These are phyloP conservation scores for Apiospora malaysiana DNA, from an alignment of 2,329 filamentous ascomycete genomes.

Conservation along the genomic window DNA sequence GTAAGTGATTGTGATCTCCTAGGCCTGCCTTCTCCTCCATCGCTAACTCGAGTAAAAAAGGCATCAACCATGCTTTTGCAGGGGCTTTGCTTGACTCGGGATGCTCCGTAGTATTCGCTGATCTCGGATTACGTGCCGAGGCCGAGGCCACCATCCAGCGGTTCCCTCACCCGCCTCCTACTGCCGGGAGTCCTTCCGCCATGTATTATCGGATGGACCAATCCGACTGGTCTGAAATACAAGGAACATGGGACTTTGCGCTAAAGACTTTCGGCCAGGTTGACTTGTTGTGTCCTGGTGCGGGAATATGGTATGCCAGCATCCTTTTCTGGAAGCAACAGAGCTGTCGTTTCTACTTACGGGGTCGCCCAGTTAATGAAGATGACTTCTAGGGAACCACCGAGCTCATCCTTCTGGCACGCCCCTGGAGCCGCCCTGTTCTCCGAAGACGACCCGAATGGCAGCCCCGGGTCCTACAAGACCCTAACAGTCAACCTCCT, in stretches of 20 bases:
- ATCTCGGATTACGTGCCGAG: slow-evolving; percentile 33
- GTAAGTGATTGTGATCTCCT: too few species aligned
- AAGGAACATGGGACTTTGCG: not conserved
- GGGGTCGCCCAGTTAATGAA: too few species aligned
- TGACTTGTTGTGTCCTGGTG: slow-evolving; percentile 26
- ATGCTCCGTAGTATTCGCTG: slow-evolving; percentile 35
- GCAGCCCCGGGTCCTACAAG: slow-evolving; percentile 28
- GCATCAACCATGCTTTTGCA: slow-evolving; percentile 31
- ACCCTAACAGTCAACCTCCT: slow-evolving; percentile 32
- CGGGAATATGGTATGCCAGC: slow-evolving; percentile 22
- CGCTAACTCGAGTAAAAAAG: not conserved
- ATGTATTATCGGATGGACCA: too few species aligned
- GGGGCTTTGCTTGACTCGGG: slow-evolving; percentile 32
- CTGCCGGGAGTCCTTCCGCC: too few species aligned
- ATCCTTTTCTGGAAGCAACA: too few species aligned
- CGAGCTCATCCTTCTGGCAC: slow-evolving; percentile 32
- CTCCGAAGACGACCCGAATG: slow-evolving; percentile 28
- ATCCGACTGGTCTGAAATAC: too few species aligned
- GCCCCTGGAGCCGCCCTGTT: slow-evolving; percentile 30
- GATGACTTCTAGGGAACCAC: slow-evolving; percentile 26
- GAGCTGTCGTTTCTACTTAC: too few species aligned
- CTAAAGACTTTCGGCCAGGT: slow-evolving; percentile 29
- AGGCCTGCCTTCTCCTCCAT: too few species aligned
- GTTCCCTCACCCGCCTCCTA: slow-evolving; percentile 23
- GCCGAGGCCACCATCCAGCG: slow-evolving; percentile 29